A percentile compares a stretch with the other conserved stretches of the same genome.
Evolutionary conservation across 495 filamentous ascomycete species (phyloP).

Genomic region (Usnea hakonensis): DNA sequence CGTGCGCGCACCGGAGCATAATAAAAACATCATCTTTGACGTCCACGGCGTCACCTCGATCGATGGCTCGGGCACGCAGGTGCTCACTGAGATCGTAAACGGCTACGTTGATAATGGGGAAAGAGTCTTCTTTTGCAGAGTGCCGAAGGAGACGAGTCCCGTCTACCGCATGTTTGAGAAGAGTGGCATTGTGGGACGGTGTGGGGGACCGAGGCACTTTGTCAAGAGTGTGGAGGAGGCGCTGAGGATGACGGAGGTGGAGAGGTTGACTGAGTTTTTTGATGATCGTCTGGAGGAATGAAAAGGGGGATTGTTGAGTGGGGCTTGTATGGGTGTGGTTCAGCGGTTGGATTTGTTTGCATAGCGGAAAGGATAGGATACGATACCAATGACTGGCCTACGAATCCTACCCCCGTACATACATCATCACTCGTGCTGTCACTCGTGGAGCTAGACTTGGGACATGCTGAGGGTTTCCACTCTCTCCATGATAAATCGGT

Average conservation of each 20-base stretch:
- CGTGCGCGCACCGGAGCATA: conserved; percentile 61
- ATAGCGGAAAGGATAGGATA: neutral
- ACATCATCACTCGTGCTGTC: too few species aligned
- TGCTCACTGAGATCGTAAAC: conserved; percentile 79
- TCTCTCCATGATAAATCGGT: too few species aligned
- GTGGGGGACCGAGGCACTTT: conserved; percentile 69
- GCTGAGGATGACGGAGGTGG: conserved; percentile 65
- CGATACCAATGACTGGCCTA: too few species aligned
- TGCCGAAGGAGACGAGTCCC: conserved; percentile 50
- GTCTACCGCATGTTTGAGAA: conserved; percentile 67
- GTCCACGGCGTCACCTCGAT: conserved; percentile 90
- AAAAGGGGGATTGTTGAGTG: neutral
- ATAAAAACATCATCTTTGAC: conserved; percentile 90
- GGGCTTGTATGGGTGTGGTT: neutral
- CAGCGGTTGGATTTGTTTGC: neutral
- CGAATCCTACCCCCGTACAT: too few species aligned
- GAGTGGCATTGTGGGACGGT: conserved; percentile 75
- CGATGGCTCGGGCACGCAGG: conserved; percentile 88
- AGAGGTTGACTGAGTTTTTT: conserved; percentile 31
- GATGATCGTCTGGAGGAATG: conserved; percentile 17
- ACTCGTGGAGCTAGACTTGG: too few species aligned
- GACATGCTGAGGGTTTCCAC: too few species aligned
- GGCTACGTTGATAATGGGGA: conserved; percentile 64
- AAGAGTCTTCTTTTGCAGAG: conserved; percentile 80
- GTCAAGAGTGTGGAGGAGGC: conserved; percentile 79